Conservation (phyloP, 257 asterid species). For the Solanum ahanhuiri region DNA sequence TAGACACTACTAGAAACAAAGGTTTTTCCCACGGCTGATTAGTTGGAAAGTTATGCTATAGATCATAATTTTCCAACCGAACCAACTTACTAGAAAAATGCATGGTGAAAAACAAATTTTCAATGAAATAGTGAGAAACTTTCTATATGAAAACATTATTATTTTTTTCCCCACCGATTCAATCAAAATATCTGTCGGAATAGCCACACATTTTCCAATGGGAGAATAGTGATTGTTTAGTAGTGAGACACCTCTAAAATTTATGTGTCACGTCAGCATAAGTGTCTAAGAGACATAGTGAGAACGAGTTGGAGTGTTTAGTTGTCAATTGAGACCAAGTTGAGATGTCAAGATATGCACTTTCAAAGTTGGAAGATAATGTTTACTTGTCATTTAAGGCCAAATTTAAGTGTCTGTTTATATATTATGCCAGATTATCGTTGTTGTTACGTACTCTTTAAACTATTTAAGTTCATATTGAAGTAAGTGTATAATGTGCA, state of each 20-base stretch:
- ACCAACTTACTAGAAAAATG: background rate
- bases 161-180: fast-evolving
- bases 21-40: background rate
- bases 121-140: background rate
- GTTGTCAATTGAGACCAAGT: background rate
- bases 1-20: background rate
- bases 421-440: background rate
- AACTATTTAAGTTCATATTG: background rate
- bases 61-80: background rate
- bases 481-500: background rate
- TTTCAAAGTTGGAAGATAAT: background rate
- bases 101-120: background rate
- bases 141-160: background rate
- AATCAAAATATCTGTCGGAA: too few species aligned
- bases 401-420: background rate
- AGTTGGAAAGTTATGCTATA: too few species aligned
- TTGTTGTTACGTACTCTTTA: background rate
- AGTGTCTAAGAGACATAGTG: background rate
- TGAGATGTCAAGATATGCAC: background rate
- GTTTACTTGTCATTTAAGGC: background rate
- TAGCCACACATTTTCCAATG: background rate
- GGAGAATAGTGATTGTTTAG: background rate
- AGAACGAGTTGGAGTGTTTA: background rate
- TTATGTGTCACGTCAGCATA: background rate
- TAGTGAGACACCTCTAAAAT: background rate